Conservation (phyloP, 768 basidiomycete genomes). For the Trametes cinnabarina region DNA sequence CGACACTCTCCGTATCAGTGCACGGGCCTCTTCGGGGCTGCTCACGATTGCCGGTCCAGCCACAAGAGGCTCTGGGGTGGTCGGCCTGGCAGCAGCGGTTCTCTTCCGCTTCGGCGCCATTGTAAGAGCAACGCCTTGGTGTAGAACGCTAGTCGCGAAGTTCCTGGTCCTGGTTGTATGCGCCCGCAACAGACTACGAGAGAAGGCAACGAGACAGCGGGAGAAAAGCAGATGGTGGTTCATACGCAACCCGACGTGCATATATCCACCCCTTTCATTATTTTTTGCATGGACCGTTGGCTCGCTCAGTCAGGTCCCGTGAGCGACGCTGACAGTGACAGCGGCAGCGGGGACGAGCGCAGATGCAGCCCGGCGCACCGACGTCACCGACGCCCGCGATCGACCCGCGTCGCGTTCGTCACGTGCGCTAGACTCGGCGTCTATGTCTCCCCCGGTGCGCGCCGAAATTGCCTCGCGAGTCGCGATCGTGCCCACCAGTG, state of each 20-base stretch:
- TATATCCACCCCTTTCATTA: neutral
- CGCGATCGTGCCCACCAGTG: neutral
- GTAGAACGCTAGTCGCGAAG: neutral
- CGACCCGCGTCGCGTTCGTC: conserved; percentile 4
- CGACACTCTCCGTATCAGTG: conserved; percentile 5
- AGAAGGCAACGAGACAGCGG: neutral
- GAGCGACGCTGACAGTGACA: neutral
- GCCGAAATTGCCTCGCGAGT: conserved; percentile 2
- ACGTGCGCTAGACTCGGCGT: neutral
- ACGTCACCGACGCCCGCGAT: conserved; percentile 15
- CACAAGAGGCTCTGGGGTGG: neutral
- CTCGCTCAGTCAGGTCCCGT: too few species aligned
- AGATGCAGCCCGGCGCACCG: conserved; percentile 9
- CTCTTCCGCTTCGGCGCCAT: conserved; percentile 16
- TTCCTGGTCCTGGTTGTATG: conserved; percentile 1
- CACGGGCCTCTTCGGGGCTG: conserved; percentile 10
- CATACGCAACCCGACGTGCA: neutral
- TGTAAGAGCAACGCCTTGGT: neutral
- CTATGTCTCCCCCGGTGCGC: neutral
- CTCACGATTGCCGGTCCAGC: conserved; percentile 8
- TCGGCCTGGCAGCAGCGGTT: neutral
- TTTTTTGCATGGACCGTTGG: neutral
- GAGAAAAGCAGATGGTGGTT: conserved; percentile 5
- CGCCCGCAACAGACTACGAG: neutral
- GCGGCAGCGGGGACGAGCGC: neutral